Evolutionary conservation across 805 yeast species (phyloP), one percentile per base, ranked within the genome.

Genomic region (Saccharomycopsis sp.): DNA sequence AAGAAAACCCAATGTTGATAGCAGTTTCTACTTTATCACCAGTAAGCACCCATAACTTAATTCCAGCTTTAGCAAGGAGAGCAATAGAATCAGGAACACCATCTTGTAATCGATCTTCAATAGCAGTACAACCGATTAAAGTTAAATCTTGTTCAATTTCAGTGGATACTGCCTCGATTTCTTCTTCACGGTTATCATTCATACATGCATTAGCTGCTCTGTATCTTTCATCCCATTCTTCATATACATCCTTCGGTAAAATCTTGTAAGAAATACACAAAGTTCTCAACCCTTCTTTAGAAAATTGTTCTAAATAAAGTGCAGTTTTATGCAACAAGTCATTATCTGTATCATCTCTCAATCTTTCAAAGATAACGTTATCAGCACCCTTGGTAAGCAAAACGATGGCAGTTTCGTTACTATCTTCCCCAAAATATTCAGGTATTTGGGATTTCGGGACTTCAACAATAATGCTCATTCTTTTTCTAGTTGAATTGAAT

Each of bases 11-110:
- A 60, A 84, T 84, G 58, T 82, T 81, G 58, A 84, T 84, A 2
- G 93, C 93, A 7, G 93, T 84, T 61, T 84, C 93, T 41, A 84
- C 77, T 59, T 80, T 77, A 61, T 84, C 93, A 52, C 93, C 93
- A 7, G 93, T 84, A 24, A 84, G 67, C 43, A 84, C 89, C 93
- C 93, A 84, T 40, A 84, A 65, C 59, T 84, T 84, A 55, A 84
- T 79, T 40, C 93, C 93, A 0, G 89, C 90, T 39, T 71, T 65
- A 4, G 79, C 75, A 41, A 84, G 67, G 33, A 77, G 59, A 13
- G 81, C 73, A 54, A 84, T 84, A 1, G 90, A 69, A 42, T 77
- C 81, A 1, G 90, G 88, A 17, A 84, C 93, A 48, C 87, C 89
- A 33, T 75, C 79, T 59, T 84, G 93, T 40, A 84, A 68, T 53